phyloP scores from a whole-genome alignment of 2,329 filamentous ascomycete genomes.

The Alternaria arbusti region DNA sequence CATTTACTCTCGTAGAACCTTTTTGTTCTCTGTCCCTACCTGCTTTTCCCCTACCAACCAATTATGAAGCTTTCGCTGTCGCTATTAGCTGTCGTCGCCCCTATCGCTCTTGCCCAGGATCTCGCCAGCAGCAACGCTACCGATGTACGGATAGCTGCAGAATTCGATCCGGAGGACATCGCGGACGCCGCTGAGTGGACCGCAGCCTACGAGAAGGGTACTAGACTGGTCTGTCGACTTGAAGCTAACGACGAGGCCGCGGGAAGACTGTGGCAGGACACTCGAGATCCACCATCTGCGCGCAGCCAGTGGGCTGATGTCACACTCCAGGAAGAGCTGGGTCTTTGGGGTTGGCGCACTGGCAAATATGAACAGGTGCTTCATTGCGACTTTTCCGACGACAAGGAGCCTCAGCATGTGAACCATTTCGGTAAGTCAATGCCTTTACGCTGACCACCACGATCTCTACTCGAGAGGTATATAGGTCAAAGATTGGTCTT shows the following conservation, averaged over 20 bases:
- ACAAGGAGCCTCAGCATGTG: background rate
- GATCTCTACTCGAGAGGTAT: background rate
- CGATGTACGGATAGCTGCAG: background rate
- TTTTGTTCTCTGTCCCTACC: no score
- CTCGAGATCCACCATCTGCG: background rate
- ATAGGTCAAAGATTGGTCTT: background rate
- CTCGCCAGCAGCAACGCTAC: background rate
- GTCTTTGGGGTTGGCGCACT: background rate
- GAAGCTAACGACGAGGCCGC: background rate
- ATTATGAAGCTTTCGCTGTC: background rate
- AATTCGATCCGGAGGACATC: background rate
- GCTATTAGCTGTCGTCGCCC: background rate
- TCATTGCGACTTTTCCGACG: slow-evolving; percentile 5
- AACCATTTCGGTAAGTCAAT: background rate
- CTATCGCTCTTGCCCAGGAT: background rate
- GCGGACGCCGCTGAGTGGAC: background rate
- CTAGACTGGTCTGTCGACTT: background rate
- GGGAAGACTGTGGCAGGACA: background rate
- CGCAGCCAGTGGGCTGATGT: background rate
- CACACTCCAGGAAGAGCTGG: background rate
- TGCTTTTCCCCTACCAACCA: no score
- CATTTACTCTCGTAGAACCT: no score
- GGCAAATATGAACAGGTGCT: background rate
- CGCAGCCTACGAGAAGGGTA: background rate
- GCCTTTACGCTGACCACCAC: background rate